Conservation (phyloP, 768 basidiomycete species). For the Dentipellis fragilis region DNA sequence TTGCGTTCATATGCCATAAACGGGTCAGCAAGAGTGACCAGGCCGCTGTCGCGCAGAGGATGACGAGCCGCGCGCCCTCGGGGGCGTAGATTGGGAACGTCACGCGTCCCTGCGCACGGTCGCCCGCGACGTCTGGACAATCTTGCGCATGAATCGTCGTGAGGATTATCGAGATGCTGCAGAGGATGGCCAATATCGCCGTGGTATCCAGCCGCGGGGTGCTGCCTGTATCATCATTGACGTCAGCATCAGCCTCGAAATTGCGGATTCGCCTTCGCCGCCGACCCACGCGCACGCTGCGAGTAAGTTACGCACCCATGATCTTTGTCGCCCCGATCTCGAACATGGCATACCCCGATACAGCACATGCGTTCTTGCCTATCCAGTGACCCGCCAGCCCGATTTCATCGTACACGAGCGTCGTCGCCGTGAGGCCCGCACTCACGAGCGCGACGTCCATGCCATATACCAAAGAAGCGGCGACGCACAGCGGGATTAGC, state of each 20-base stretch:
- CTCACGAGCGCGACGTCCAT: conserved; percentile 8
- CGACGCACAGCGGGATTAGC: conserved; percentile 15
- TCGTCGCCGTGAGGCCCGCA: background rate
- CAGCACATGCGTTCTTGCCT: conserved; percentile 25
- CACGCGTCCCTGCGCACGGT: conserved; percentile 12
- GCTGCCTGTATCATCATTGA: too few species aligned
- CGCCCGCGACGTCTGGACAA: conserved; percentile 17
- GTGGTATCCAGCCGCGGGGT: too few species aligned
- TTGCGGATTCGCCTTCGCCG: too few species aligned
- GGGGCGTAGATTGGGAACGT: conserved; percentile 10
- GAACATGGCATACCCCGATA: conserved; percentile 26
- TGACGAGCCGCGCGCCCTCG: background rate
- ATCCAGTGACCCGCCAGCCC: conserved; percentile 20
- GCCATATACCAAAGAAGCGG: background rate
- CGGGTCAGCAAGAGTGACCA: background rate
- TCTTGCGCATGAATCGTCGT: conserved; percentile 20
- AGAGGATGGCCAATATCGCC: background rate
- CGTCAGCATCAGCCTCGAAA: too few species aligned
- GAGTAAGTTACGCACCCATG: conserved; percentile 20
- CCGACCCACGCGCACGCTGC: conserved; percentile 9
- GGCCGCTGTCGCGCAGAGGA: background rate
- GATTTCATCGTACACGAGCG: conserved; percentile 20
- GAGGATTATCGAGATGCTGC: conserved; percentile 13
- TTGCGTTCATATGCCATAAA: background rate
- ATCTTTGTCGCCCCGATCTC: conserved; percentile 27